Evolutionary conservation across 495 filamentous ascomycete species (phyloP).

Genomic region (Cenococcum geophilum): DNA sequence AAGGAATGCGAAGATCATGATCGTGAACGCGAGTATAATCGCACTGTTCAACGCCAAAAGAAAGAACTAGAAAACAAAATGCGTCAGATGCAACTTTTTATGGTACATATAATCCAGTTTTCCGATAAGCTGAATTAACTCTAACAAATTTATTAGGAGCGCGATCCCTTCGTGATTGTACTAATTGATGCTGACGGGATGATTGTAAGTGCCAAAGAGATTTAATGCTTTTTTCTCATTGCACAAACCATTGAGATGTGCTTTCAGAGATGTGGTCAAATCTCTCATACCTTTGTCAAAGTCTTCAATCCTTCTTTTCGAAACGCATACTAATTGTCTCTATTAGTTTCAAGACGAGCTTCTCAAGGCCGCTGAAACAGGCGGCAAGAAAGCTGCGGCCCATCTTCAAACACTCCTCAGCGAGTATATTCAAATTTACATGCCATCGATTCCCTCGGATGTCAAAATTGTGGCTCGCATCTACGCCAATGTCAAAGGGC

Average conservation of each 20-base stretch:
- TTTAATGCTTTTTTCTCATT: too few relatives aligned
- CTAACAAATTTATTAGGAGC: conserved; percentile 47
- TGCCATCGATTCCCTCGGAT: conserved; percentile 46
- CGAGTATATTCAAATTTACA: conserved; percentile 44
- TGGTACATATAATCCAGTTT: neutral
- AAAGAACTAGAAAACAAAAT: conserved; percentile 4
- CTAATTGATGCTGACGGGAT: conserved; percentile 75
- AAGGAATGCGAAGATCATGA: conserved; percentile 18
- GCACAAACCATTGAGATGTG: too few relatives aligned
- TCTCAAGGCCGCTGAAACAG: conserved; percentile 57
- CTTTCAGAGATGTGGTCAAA: too few relatives aligned
- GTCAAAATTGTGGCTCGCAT: conserved; percentile 60
- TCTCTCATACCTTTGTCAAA: too few relatives aligned
- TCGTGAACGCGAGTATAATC: conserved; percentile 14
- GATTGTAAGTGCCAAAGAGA: conserved; percentile 45
- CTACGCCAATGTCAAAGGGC: conserved; percentile 61
- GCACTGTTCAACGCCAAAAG: conserved; percentile 5
- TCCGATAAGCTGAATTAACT: neutral
- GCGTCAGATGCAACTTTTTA: conserved; percentile 2
- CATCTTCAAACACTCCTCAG: conserved; percentile 52
- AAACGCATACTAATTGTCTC: too few relatives aligned
- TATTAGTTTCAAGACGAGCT: conserved; percentile 57
- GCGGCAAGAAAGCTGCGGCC: conserved; percentile 64
- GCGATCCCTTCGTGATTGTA: conserved; percentile 67
- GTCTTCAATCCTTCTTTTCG: too few relatives aligned